phyloP scores from a whole-genome alignment of 306 rosid genomes.

The Dalbergia cultrata region DNA sequence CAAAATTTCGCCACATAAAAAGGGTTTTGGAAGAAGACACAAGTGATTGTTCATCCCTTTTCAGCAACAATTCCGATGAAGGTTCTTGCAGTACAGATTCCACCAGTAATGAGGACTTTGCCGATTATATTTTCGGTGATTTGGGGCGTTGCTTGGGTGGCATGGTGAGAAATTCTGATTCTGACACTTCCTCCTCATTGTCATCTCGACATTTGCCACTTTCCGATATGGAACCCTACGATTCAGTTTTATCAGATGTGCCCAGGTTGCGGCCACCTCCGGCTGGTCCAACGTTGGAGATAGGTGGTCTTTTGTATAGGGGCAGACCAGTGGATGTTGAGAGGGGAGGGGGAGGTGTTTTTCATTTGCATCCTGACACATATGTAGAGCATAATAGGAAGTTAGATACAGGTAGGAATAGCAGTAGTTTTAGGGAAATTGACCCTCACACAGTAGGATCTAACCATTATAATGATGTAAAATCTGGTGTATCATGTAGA shows the following conservation, averaged over 20 bases:
- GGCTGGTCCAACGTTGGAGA: slow-evolving; percentile 1
- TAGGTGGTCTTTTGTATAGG: slow-evolving; percentile 46
- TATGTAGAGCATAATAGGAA: slow-evolving; percentile 61
- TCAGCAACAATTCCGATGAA: slow-evolving; percentile 81
- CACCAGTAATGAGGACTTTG: slow-evolving; percentile 70
- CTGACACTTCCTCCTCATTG: slow-evolving; percentile 55
- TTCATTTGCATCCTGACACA: slow-evolving; percentile 63
- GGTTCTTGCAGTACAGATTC: slow-evolving; percentile 87
- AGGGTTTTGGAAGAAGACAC: slow-evolving; percentile 78
- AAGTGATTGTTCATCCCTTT: slow-evolving; percentile 84
- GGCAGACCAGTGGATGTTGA: slow-evolving; percentile 27
- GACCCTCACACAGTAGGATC: slow-evolving; percentile 61
- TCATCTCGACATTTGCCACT: slow-evolving; percentile 57
- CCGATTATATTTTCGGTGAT: slow-evolving; percentile 74
- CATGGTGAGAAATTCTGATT: slow-evolving; percentile 51
- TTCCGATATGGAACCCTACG: slow-evolving; percentile 51
- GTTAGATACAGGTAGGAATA: slow-evolving; percentile 61
- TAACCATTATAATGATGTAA: slow-evolving; percentile 50
- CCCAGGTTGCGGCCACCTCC: slow-evolving; percentile 39
- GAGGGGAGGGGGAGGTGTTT: slow-evolving; percentile 40
- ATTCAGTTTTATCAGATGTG: slow-evolving; percentile 47
- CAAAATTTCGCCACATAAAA: slow-evolving; percentile 50
- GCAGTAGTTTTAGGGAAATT: slow-evolving; percentile 57
- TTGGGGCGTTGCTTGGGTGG: slow-evolving; percentile 54
- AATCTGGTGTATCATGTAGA: slow-evolving; percentile 56